Evolutionary conservation across 306 rosid species (phyloP), one percentile per base, ranked within the genome.

Genomic region (Rosa chinensis): DNA sequence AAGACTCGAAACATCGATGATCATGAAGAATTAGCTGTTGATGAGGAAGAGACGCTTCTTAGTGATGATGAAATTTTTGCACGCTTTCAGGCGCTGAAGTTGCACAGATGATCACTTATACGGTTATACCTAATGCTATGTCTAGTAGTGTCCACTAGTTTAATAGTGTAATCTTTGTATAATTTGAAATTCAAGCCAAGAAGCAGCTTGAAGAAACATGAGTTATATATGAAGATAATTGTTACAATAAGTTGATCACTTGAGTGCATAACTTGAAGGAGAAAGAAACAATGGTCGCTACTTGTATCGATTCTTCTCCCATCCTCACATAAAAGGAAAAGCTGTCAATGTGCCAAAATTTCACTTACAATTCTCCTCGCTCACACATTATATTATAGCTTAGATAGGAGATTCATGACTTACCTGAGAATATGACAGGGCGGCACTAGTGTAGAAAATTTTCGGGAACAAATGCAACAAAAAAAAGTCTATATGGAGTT

Each of bases 141-240:
- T 40, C 25, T 42, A 18, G 49, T 2, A 68, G 9, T 28, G 18
- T 32, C 45, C 63, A 50, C 63, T 56, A 50, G 53, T 40, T 66
- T 11, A 17, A 58, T 55, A 77, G 78, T 76, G 59, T 47, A 70
- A 23, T 32, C n/a, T 32, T 62, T 32, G 40, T 28, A 28, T 62
- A 13, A 25, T 62, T 13, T 62, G 42, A 62, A 62, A 62, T 13
- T 28, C 40, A 63, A 13, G 69, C 44, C 67, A 32, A 13, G n/a
- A 32, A 16, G 44, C 68, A 25, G 69, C 16, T 25, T 63, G 44
- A 63, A 63, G 8, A 32, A 63, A 32, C 20, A 21, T 63, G 69
- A 28, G 8, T 32, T 12, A 63, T 32, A 10, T 28, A 12, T 32
- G 8, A 9, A 58, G 62, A 56, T 4, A 25, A n/a, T 5, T 25